Evolutionary conservation across 345 rosid species (phyloP), one percentile per base, ranked within the genome.

Genomic region (Gossypium longicalyx): DNA sequence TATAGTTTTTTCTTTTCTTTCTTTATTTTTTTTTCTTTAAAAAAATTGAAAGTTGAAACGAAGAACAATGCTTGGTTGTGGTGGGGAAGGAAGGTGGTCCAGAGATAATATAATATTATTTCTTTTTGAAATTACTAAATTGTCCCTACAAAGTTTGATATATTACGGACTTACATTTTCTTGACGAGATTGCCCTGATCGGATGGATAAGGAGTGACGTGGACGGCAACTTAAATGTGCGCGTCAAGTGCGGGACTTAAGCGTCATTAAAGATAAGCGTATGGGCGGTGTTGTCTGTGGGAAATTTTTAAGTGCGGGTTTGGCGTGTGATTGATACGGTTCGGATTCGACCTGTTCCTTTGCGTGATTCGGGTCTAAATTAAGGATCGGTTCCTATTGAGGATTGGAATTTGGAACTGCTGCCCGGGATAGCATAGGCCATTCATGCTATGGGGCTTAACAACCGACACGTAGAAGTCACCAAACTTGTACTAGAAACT

Each of bases 41-140:
- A 41, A 29, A 41, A 61, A 58, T 51, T 70, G 34, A 53, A 61
- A 77, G 66, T 60, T 74, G 70, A 80, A 83, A 77, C 72, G 79
- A 74, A 72, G 78, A 83, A 80, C 56, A 71, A 83, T 78, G 84
- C 82, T 80, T 78, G 87, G 87, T 78, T 76, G 86, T 81, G 89
- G 90, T 83, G 85, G 86, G 88, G 85, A 77, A 79, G 78, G 83
- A 72, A 7, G 56, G 82, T 81, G 88, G 87, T 81, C 86, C 90
- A 70, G 13, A 66, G 51, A 12, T 54, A 77, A 70, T 78, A 78
- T 69, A 54, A 49, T 74, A 78, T 29, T 70, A 61, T 29, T 53
- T 19, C 2, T 23, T 0, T 7, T 2, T 2, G 2, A 0, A 77
- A 52, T 78, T 59, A 83, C 87, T 2, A 13, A 11, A 56, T 2